Percentiles rank a stretch among this genome's conserved stretches.
Evolutionary conservation across 352 stramenopile species (phyloP).

Genomic region (Phytophthora citrophthora): DNA sequence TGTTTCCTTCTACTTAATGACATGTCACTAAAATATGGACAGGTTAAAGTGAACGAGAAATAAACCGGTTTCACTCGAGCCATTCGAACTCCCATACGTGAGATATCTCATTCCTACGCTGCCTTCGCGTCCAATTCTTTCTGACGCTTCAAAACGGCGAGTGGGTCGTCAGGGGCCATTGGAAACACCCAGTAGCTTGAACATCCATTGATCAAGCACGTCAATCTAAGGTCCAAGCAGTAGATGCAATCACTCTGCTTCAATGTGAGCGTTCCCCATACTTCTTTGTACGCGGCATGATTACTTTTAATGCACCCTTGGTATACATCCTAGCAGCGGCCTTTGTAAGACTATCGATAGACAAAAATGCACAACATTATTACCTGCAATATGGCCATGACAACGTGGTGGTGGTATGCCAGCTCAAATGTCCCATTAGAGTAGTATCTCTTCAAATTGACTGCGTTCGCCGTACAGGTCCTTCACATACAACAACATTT

Average conservation of each 20-base stretch:
- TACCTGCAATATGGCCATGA: background rate
- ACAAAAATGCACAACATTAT: background rate
- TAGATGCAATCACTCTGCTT: background rate
- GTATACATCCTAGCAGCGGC: background rate
- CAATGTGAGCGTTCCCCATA: too few species aligned
- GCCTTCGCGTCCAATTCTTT: background rate
- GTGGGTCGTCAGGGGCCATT: background rate
- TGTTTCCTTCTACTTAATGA: background rate
- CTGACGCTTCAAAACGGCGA: background rate
- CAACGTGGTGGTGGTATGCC: background rate
- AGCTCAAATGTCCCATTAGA: background rate
- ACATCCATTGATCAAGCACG: background rate
- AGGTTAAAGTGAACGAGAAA: background rate
- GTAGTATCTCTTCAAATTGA: background rate
- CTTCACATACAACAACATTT: background rate
- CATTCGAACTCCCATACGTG: background rate
- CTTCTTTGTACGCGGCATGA: background rate
- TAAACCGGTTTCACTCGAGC: too few species aligned
- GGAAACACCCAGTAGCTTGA: background rate
- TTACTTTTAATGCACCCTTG: background rate
- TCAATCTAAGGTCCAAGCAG: background rate
- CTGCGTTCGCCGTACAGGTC: background rate
- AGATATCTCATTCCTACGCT: background rate
- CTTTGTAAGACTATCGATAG: too few species aligned
- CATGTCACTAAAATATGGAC: background rate